Base-by-base conservation (phyloP, 2,329 filamentous ascomycete species). In the Calonectria pseudoturangicola region DNA sequence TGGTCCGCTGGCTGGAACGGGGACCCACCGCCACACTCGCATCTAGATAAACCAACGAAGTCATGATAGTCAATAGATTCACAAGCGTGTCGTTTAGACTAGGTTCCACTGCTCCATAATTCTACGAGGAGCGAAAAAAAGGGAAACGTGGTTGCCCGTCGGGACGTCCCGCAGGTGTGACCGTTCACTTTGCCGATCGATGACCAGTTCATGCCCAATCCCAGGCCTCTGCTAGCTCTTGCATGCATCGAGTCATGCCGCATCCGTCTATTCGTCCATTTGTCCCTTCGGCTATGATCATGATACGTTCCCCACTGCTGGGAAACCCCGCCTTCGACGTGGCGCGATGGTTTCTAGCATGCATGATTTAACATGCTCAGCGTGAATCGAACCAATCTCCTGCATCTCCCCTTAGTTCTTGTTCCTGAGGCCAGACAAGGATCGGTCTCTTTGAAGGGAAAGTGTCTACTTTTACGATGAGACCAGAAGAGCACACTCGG, bases 1-100 rank as follows among this genome's bases (percentile, higher is more conserved):
- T 82, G 15, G 82, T 92, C 27, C 79, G 82, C 16, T 91, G 72
- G 69, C 45, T 75, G 63, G 66, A 65, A 50, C 68, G 69, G n/a
- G 72, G 72, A 6, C 72, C 63, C 28, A 47, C 50, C 9, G 25
- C 50, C 16, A 13, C 39, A 25, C 25, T 12, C 36, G 3, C 43
- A 21, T 50, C 41, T 15, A 9, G n/a, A 28, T 68, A 15, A 15
- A 33, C 50, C 30, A 27, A 27, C 4, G 13, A 58, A 18, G 36
- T 7, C 28, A 27, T 60, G 33, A 10, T 27, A 39, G 21, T 15
- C 4, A 25, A 58, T 58, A 58, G 30, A 58, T 58, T 60, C 21
- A 27, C 54, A 60, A 60, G 54, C 36, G 33, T 39, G 25, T 41
- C 21, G 21, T 60, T 39, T 10, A 39, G 7, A 16, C 54, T 25